Evolutionary conservation across 352 stramenopile genomes (phyloP).

Genomic region (Phytophthora capsici): DNA sequence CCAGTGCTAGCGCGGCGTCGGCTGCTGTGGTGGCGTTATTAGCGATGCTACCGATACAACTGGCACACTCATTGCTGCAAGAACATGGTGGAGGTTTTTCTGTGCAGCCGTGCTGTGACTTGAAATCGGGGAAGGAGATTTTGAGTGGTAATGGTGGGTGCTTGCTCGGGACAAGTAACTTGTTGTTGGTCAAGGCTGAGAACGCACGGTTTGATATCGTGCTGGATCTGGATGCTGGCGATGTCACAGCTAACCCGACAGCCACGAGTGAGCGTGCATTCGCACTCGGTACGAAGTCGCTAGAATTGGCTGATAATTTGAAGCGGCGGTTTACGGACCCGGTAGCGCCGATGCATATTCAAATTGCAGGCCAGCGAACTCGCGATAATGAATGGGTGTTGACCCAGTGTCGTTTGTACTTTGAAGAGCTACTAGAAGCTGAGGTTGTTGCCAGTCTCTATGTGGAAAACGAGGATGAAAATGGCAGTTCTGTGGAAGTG

Average conservation of each 20-base stretch:
- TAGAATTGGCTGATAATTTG: constrained; percentile 36
- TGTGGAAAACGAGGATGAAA: constrained; percentile 12
- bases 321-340: constrained; percentile 23
- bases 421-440: constrained; percentile 61
- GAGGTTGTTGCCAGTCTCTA: constrained; percentile 37
- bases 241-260: constrained; percentile 62
- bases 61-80: constrained; percentile 34
- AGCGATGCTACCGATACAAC: constrained; percentile 54
- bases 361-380: constrained; percentile 26
- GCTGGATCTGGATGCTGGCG: constrained; percentile 61
- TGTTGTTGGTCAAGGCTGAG: constrained; percentile 59
- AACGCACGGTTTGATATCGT: constrained; percentile 60
- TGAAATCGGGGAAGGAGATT: constrained; percentile 32
- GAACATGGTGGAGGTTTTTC: constrained; percentile 41
- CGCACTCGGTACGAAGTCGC: constrained; percentile 50
- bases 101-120: constrained; percentile 55
- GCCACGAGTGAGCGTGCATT: constrained; percentile 61
- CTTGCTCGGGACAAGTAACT: constrained; percentile 61
- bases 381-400: constrained; percentile 69
- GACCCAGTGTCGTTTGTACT: constrained; percentile 65
- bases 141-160: constrained; percentile 48
- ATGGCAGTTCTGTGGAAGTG: background rate
- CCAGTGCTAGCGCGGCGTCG: constrained; percentile 55
- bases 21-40: constrained; percentile 60
- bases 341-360: constrained; percentile 30